Percentiles rank a stretch among this genome's conserved stretches.
Conservation (phyloP, 768 basidiomycete species). For the Podaxis sp. region DNA sequence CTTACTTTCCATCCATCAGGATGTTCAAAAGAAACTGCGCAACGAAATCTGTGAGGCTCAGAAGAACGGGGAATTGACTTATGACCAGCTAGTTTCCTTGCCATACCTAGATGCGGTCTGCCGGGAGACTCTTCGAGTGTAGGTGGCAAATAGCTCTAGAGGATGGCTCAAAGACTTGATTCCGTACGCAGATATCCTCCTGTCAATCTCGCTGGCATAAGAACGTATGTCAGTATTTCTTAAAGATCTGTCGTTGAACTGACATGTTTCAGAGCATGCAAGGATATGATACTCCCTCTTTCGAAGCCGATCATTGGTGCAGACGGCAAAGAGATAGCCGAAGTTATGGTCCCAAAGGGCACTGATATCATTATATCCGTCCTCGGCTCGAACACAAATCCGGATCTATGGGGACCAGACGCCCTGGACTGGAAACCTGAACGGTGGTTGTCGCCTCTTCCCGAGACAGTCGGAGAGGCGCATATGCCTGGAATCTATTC, state of each 20-base stretch:
- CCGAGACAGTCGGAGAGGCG: constrained; percentile 28
- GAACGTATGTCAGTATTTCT: too few relatives aligned
- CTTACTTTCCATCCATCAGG: constrained; percentile 19
- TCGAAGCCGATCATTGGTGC: constrained; percentile 10
- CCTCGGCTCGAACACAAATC: constrained; percentile 9
- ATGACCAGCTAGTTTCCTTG: constrained; percentile 35
- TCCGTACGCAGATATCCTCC: too few relatives aligned
- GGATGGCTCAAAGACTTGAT: too few relatives aligned
- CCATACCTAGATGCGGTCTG: constrained; percentile 41
- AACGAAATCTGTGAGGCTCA: constrained; percentile 24
- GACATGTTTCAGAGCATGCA: constrained; percentile 17
- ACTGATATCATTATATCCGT: constrained; percentile 21
- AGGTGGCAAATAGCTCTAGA: too few relatives aligned
- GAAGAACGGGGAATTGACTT: constrained; percentile 27
- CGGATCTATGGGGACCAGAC: constrained; percentile 28
- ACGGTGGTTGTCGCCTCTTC: constrained; percentile 39
- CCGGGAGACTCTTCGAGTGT: constrained; percentile 34
- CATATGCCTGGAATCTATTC: constrained; percentile 36
- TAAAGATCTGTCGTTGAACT: too few relatives aligned
- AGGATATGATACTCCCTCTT: constrained; percentile 22
- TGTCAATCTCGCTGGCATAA: too few relatives aligned
- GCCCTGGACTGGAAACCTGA: constrained; percentile 47
- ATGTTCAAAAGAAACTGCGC: constrained; percentile 23
- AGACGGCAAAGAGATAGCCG: constrained; percentile 11
- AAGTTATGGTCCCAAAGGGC: constrained; percentile 27